A percentile compares a stretch with the other conserved stretches of the same genome.
These are phyloP conservation scores for Sparassis latifolia DNA, from an alignment of 1,284 basidiomycete species.

Conservation along the genomic window DNA sequence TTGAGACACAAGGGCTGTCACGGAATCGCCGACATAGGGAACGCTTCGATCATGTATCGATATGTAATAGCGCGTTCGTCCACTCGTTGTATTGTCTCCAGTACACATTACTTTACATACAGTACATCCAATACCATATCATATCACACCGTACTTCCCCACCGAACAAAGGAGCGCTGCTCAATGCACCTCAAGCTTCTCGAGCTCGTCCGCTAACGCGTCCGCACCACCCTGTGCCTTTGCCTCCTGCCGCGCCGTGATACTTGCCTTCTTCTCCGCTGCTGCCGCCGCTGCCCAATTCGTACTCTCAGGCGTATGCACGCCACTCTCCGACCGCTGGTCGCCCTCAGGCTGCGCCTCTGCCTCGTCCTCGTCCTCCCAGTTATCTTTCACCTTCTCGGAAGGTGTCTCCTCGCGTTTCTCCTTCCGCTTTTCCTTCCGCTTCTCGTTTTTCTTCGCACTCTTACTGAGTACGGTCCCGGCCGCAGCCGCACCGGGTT, in stretches of 20 bases:
- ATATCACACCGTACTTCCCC: neutral
- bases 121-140: neutral
- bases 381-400: constrained; percentile 55
- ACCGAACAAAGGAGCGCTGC: neutral
- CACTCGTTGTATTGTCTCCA: no score
- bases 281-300: constrained; percentile 15
- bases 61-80: no score
- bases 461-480: constrained; percentile 41
- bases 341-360: constrained; percentile 22
- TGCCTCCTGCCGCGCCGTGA: constrained; percentile 5
- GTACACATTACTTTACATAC: no score
- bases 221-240: constrained; percentile 14
- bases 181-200: constrained; percentile 35
- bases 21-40: no score
- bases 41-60: no score
- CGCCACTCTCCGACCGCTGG: constrained; percentile 4
- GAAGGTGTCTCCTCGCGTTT: constrained; percentile 30
- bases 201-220: constrained; percentile 36
- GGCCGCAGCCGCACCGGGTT: constrained; percentile 12
- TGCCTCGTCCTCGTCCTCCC: constrained; percentile 71
- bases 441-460: constrained; percentile 76
- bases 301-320: constrained; percentile 11
- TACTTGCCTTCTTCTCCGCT: constrained; percentile 10
- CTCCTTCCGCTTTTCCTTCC: constrained; percentile 59
- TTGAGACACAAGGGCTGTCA: no score